A percentile compares a stretch with the other conserved stretches of the same genome.
phyloP scores from a whole-genome alignment of 805 yeast genomes.

The Candida pseudofarinosa region DNA sequence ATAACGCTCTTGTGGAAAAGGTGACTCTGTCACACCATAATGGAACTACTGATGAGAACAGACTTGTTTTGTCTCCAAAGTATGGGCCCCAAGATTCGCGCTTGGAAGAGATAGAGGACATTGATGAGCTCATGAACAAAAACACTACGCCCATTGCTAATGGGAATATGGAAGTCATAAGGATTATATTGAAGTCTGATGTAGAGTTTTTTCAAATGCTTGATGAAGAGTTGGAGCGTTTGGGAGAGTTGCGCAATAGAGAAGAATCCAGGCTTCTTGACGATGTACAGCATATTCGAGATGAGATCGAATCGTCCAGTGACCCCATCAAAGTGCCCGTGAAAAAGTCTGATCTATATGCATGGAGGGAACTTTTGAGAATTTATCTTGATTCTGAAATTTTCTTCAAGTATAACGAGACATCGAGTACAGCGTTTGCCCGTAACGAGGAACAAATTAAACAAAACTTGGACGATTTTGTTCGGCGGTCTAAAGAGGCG shows the following conservation, averaged over 20 bases:
- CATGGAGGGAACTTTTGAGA: conserved; percentile 68
- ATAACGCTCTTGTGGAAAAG: conserved; percentile 24
- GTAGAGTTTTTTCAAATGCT: conserved; percentile 56
- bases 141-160: conserved; percentile 21
- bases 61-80: conserved; percentile 24
- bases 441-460: conserved; percentile 44
- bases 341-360: conserved; percentile 50
- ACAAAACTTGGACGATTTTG: conserved; percentile 39
- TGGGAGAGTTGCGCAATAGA: conserved; percentile 40
- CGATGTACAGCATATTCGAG: conserved; percentile 42
- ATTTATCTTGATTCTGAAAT: conserved; percentile 64
- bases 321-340: conserved; percentile 27
- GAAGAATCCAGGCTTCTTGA: conserved; percentile 42
- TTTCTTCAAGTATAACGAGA: conserved; percentile 52
- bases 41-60: conserved; percentile 15
- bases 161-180: conserved; percentile 10
- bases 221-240: conserved; percentile 47
- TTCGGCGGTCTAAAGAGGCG: conserved; percentile 34
- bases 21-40: conserved; percentile 14
- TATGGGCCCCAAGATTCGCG: conserved; percentile 3
- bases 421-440: conserved; percentile 37
- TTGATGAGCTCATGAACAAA: conserved; percentile 9
- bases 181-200: conserved; percentile 50
- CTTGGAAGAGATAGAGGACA: conserved; percentile 2
- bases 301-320: conserved; percentile 33